phyloP scores from a whole-genome alignment of 495 filamentous ascomycete genomes.

The Talaromyces wortmannii region DNA sequence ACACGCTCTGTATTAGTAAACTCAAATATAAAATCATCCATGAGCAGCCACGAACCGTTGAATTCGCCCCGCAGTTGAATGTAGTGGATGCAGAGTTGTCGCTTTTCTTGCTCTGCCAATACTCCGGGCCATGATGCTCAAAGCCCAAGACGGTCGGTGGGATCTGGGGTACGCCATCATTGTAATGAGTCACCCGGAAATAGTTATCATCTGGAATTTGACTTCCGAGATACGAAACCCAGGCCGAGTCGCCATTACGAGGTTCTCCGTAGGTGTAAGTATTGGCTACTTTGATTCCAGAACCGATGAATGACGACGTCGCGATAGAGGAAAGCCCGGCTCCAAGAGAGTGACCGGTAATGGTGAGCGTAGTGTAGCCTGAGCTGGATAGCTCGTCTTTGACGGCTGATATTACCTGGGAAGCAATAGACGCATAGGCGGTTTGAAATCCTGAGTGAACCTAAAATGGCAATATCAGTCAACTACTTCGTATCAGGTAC shows the following conservation, averaged over 20 bases:
- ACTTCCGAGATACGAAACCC: neutral
- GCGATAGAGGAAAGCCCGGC: neutral
- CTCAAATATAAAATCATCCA: no score
- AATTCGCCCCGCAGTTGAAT: neutral
- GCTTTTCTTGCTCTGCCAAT: neutral
- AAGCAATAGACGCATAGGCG: neutral
- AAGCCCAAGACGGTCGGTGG: neutral
- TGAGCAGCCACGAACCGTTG: neutral
- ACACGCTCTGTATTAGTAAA: no score
- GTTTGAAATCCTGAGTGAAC: neutral
- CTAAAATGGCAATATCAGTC: neutral
- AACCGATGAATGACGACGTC: neutral
- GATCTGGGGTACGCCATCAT: neutral
- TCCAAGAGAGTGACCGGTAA: neutral
- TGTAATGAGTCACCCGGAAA: neutral
- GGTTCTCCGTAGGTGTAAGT: neutral
- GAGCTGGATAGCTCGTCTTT: neutral
- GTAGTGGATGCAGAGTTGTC: neutral
- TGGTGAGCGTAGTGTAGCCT: neutral
- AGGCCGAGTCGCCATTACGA: neutral
- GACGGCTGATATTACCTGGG: neutral
- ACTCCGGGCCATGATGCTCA: neutral
- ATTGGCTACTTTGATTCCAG: neutral
- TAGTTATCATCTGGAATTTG: neutral
- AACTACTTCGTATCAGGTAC: no score